Evolutionary conservation across 129 eudicot genomes (phyloP), one percentile per base, ranked within the genome.

Genomic region (Flaveria ramosissima): DNA sequence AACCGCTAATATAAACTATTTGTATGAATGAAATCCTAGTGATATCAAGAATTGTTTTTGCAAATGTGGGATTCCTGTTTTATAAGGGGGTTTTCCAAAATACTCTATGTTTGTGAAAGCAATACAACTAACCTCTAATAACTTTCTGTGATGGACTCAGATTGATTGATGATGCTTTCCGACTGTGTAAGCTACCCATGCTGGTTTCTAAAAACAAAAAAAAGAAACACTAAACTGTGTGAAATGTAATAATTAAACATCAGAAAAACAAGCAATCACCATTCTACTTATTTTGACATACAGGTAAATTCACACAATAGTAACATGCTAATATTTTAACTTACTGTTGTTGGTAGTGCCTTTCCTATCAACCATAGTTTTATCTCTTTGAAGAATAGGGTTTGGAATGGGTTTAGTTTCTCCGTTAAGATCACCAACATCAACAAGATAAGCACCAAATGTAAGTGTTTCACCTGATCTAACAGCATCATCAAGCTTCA

Each of bases 91-190:
- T 45, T 10, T 10, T 24, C n/a, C 12, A 47, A 60, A 60, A 70
- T 41, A 51, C 39, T 26, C 39, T 45, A 62, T 17, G 50, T 59
- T 17, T 20, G 67, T 30, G 65, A 24, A 50, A 47, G 24, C 39
- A 70, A 61, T 56, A 17, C 8, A 53, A 69, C 91, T 46, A 83
- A 91, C 98, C 98, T 91, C 85, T 87, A 12, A 94, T 91, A 76
- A 89, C 66, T 70, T 87, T 91, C 62, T 89, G 90, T 59, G 98
- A 94, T 66, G 98, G 98, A 74, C 99, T 91, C 70, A 91, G 71
- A 79, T 80, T 86, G 41, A 57, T 77, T 12, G 68, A 75, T 78
- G 77, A 27, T 43, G 72, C 68, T 82, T 80, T 86, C 16, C 65
- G 56, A 78, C 75, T 23, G 27, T 87, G 85, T 9, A 81, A 55